A percentile compares a stretch with the other conserved stretches of the same genome.
Conservation (phyloP, 192 early-diverging fungal species). For the Rhizoclosmatium sp. region DNA sequence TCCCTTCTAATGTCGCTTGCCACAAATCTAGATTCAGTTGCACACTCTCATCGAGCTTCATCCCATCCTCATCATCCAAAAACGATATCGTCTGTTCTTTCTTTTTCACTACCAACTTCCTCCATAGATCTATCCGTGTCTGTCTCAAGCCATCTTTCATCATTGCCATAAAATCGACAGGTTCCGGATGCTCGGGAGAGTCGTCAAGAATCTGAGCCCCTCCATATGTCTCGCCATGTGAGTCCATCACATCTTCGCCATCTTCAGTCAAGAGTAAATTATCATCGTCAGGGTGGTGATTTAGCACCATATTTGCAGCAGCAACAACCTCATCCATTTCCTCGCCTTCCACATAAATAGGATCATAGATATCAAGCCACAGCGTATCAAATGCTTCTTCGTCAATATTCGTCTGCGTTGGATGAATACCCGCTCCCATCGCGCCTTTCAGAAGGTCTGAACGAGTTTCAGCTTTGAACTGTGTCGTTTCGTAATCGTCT, state of each 20-base stretch:
- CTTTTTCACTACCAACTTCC: background rate
- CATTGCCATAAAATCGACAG: background rate
- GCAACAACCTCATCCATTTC: slow-evolving; percentile 20
- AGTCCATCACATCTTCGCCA: background rate
- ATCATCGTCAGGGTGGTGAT: background rate
- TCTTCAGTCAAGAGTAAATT: background rate
- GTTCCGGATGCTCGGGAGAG: background rate
- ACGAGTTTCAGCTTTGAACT: background rate
- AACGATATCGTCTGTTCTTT: background rate
- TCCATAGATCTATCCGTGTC: slow-evolving; percentile 23
- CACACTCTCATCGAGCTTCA: background rate
- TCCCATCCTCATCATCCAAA: slow-evolving; percentile 8
- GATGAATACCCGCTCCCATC: slow-evolving; percentile 15
- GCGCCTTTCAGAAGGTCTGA: slow-evolving; percentile 12
- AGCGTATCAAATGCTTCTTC: slow-evolving; percentile 36
- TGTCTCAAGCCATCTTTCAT: background rate
- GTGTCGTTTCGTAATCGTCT: background rate
- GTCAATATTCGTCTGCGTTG: slow-evolving; percentile 14
- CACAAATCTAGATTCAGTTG: slow-evolving; percentile 10
- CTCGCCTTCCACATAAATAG: slow-evolving; percentile 17
- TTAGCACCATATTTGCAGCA: slow-evolving; percentile 17
- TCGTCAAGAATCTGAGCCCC: background rate
- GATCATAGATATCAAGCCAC: slow-evolving; percentile 34
- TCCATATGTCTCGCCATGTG: background rate
- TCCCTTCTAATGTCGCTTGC: slow-evolving; percentile 1